These are phyloP conservation scores for Metarhizium brunneum DNA, from an alignment of 2,329 filamentous ascomycete species.

Conservation along the genomic window DNA sequence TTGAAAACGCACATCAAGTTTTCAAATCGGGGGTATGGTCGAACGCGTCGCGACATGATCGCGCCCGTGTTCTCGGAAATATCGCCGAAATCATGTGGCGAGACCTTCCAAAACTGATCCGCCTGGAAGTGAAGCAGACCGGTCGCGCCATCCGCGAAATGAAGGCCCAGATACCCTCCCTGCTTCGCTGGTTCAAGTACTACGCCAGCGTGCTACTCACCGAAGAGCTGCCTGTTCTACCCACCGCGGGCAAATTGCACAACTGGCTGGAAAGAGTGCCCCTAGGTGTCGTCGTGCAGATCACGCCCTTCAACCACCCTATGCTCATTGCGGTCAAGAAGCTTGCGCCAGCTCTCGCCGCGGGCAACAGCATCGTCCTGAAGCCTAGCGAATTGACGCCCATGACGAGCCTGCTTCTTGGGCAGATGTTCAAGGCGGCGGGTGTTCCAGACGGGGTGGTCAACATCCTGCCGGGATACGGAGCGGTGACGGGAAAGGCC, in stretches of 20 bases:
- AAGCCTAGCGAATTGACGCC: conserved; percentile 57
- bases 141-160: conserved; percentile 62
- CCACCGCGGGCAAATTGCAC: conserved; percentile 51
- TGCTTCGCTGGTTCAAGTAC: conserved; percentile 64
- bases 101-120: conserved; percentile 46
- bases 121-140: conserved; percentile 57
- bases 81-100: conserved; percentile 44
- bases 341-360: conserved; percentile 49
- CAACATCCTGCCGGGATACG: conserved; percentile 50
- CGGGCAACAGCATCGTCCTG: conserved; percentile 49
- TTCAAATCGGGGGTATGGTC: conserved; percentile 62
- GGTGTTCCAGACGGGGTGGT: conserved; percentile 64
- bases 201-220: conserved; percentile 59
- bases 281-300: conserved; percentile 47
- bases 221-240: conserved; percentile 56
- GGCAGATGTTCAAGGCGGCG: conserved; percentile 51
- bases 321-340: conserved; percentile 51
- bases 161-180: conserved; percentile 56
- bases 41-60: conserved; percentile 41
- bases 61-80: conserved; percentile 53
- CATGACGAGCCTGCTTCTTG: conserved; percentile 50
- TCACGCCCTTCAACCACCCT: conserved; percentile 52
- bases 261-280: conserved; percentile 46
- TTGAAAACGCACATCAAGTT: conserved; percentile 47
- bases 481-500: conserved; percentile 39